A percentile compares a stretch with the other conserved stretches of the same genome.
phyloP scores from a whole-genome alignment of 2,329 filamentous ascomycete genomes.

The Talaromyces albobiverticillius region DNA sequence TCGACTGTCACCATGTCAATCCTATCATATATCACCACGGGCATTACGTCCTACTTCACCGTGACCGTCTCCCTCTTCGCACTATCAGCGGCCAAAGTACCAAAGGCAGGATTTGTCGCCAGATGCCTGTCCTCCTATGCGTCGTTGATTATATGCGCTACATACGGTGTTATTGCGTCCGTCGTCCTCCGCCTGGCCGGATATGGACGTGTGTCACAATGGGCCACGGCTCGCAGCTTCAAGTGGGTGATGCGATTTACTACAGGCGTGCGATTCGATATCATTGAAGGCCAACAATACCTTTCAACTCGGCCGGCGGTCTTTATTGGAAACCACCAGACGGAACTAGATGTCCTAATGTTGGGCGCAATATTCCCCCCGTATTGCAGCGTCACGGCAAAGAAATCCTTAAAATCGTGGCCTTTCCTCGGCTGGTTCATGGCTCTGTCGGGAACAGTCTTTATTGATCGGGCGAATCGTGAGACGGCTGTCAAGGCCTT shows the following conservation, averaged over 20 bases:
- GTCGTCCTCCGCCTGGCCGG: conserved; percentile 69
- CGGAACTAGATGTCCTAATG: conserved; percentile 91
- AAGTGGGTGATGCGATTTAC: conserved; percentile 71
- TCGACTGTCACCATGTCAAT: conserved; percentile 54
- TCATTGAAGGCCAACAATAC: conserved; percentile 64
- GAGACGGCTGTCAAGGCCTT: conserved; percentile 82
- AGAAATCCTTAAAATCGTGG: conserved; percentile 72
- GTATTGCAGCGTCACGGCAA: conserved; percentile 90
- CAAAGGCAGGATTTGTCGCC: conserved; percentile 44
- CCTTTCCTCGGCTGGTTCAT: conserved; percentile 97
- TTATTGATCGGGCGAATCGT: conserved; percentile 88
- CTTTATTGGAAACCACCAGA: conserved; percentile 93
- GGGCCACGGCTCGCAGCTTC: conserved; percentile 76
- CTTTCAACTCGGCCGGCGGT: conserved; percentile 75
- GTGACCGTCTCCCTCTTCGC: conserved; percentile 52
- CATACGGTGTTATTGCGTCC: conserved; percentile 74
- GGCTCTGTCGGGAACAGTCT: conserved; percentile 80
- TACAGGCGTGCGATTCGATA: conserved; percentile 74
- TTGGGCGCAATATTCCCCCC: conserved; percentile 84
- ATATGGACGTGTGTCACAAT: conserved; percentile 76
- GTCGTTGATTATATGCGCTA: conserved; percentile 50
- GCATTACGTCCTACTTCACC: conserved; percentile 63
- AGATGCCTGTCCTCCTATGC: conserved; percentile 47
- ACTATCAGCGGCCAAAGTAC: conserved; percentile 39
- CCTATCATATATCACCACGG: conserved; percentile 57